Evolutionary conservation across 371 early-diverging fungal species (phyloP), one percentile per base, ranked within the genome.

Genomic region (Nematocida sp.): DNA sequence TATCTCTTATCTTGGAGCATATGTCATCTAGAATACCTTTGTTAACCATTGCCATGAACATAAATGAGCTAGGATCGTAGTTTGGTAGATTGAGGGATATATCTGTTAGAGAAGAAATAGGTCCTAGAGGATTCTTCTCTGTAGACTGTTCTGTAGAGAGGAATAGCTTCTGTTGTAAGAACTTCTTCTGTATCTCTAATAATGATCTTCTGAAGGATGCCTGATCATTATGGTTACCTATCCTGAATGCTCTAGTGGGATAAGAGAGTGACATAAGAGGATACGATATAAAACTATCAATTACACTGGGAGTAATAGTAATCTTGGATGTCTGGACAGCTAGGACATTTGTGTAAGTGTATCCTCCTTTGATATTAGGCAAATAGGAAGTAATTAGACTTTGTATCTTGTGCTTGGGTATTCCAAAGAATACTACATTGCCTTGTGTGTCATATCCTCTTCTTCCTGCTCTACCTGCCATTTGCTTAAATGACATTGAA

Each of bases 391-490:
- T 80, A 60, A 87, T 65, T 23, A 83, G 77, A 65, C 79, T 83
- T 48, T 81, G 64, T 21, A 83, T 65, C 53, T 78, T 74, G 17
- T 75, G 52, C 25, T 70, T 60, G 2, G 78, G 65, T 9, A 83
- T 80, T 17, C 81, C 81, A 46, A 76, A 82, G 65, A 87, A 87
- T 13, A 87, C 81, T 11, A 87, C 86, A 79, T 87, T 82, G 11
- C 87, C 87, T 13, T 83, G 63, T 2, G 80, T 78, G 75, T 87
- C 87, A 77, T 84, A 87, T 2, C 86, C 86, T 78, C 87, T 78
- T 66, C 87, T 67, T 29, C 87, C 87, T 55, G 86, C 86, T 75
- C 87, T 75, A 13, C 87, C 87, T 21, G 85, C 80, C 79, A 83
- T 84, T 70, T 87, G 86, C 74, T 83, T 82, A 67, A 80, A 86